These are phyloP conservation scores for Lecanoromycetidae sp. DNA, from an alignment of 2,329 filamentous ascomycete genomes.

Conservation along the genomic window DNA sequence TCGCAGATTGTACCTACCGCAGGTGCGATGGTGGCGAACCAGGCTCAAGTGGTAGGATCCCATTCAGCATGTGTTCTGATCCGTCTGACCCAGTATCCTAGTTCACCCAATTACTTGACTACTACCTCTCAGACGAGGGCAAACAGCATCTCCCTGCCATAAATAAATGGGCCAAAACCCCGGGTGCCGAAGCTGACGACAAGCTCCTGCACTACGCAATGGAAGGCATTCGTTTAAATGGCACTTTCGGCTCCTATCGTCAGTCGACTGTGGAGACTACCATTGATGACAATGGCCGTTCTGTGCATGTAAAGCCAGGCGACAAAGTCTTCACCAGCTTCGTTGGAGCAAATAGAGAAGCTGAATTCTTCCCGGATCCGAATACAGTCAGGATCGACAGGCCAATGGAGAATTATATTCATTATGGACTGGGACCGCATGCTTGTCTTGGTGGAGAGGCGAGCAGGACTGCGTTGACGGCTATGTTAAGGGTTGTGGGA, in stretches of 20 bases:
- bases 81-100: constrained; percentile 21
- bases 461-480: constrained; percentile 49
- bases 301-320: constrained; percentile 42
- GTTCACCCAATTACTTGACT: constrained; percentile 63
- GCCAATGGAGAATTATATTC: constrained; percentile 51
- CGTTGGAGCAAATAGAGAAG: constrained; percentile 45
- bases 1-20: constrained; percentile 57
- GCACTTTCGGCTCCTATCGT: constrained; percentile 50
- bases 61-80: background rate
- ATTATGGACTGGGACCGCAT: constrained; percentile 52
- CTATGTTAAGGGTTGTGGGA: constrained; percentile 57
- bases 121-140: constrained; percentile 51
- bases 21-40: constrained; percentile 55
- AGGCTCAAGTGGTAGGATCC: constrained; percentile 50
- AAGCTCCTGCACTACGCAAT: constrained; percentile 56
- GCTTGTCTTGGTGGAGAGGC: constrained; percentile 50
- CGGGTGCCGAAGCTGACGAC: constrained; percentile 47
- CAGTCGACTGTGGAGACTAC: constrained; percentile 37
- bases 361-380: constrained; percentile 49
- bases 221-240: constrained; percentile 59
- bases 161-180: constrained; percentile 44
- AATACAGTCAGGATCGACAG: constrained; percentile 50
- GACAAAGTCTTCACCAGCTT: constrained; percentile 55
- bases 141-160: constrained; percentile 47
- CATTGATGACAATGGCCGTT: constrained; percentile 40